Evolutionary conservation across 1,284 basidiomycete species (phyloP), one percentile per base, ranked within the genome.

Genomic region (Irpex sp.): DNA sequence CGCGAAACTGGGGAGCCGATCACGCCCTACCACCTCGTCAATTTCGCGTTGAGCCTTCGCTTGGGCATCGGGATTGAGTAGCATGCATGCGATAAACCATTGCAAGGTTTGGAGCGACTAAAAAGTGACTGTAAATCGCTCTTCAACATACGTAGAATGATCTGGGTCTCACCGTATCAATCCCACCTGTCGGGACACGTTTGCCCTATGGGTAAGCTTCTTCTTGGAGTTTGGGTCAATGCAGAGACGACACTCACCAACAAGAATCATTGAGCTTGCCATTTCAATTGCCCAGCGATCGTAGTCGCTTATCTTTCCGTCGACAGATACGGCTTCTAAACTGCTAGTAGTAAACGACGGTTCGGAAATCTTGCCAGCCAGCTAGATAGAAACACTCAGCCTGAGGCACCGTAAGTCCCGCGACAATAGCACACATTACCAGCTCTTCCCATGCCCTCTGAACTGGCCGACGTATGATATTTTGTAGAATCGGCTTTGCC

Each of bases 81-180:
- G 37, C 66, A 68, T 65, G 46, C 58, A 49, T 5, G 64, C 54
- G 21, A 66, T 35, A 61, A 68, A 68, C 7, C 57, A 37, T 19
- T n/a, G 46, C 11, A 66, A 8, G 5, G 59, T 46, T 47, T 61
- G 36, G 15, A 19, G 56, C 2, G 46, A 61, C 65, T 66, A 31
- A 13, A 26, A 36, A 43, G 7, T 19, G 9, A 17, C 17, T 0
- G 8, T 7, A 1, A 19, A 4, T 17, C 19, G 15, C 2, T 26
- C 1, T 9, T 17, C 1, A 1, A 11, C 43, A n/a, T 15, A 13
- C 15, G 43, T 13, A 0, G 43, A 46, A n/a, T 13, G 13, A 46
- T 15, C 0, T 11, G 43, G 13, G n/a, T 11, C 43, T 13, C 1
- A 46, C 43, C 43, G 43, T 46, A 46, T 46, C 43, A 2, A 46